phyloP scores from a whole-genome alignment of 2,329 filamentous ascomycete genomes.

The Dothistroma pini region DNA sequence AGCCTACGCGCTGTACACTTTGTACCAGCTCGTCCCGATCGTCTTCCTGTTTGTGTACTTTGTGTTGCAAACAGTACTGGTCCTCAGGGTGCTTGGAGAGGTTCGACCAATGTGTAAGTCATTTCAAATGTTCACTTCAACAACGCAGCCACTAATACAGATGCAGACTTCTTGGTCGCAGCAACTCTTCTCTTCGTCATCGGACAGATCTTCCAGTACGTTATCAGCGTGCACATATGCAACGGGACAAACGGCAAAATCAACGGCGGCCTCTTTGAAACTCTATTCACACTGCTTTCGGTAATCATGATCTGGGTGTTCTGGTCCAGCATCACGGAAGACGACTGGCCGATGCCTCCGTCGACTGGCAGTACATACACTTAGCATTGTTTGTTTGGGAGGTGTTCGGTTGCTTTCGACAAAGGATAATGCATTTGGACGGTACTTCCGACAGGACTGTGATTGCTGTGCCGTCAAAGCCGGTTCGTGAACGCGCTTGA shows the following conservation, averaged over 20 bases:
- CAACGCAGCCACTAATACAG: background rate
- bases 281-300: conserved; percentile 81
- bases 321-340: conserved; percentile 99
- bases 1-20: conserved; percentile 83
- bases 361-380: conserved; percentile 40
- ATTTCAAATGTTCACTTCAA: background rate
- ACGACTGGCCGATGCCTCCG: conserved; percentile 77
- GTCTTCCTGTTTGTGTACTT: conserved; percentile 88
- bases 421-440: conserved; percentile 2
- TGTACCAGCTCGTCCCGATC: conserved; percentile 87
- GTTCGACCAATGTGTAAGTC: conserved; percentile 76
- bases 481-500: conserved; percentile 1
- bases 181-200: conserved; percentile 82
- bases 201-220: conserved; percentile 94
- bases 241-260: conserved; percentile 77
- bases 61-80: conserved; percentile 75
- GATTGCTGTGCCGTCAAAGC: background rate
- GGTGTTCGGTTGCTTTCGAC: conserved; percentile 1
- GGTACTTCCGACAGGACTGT: conserved; percentile 10
- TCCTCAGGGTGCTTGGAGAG: conserved; percentile 82
- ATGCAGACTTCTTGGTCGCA: conserved; percentile 64
- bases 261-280: conserved; percentile 89
- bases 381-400: conserved; percentile 15
- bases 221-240: conserved; percentile 88
- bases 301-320: conserved; percentile 87